Evolutionary conservation across 2,329 filamentous ascomycete species (phyloP).

Genomic region (Pleomassaria siparia): DNA sequence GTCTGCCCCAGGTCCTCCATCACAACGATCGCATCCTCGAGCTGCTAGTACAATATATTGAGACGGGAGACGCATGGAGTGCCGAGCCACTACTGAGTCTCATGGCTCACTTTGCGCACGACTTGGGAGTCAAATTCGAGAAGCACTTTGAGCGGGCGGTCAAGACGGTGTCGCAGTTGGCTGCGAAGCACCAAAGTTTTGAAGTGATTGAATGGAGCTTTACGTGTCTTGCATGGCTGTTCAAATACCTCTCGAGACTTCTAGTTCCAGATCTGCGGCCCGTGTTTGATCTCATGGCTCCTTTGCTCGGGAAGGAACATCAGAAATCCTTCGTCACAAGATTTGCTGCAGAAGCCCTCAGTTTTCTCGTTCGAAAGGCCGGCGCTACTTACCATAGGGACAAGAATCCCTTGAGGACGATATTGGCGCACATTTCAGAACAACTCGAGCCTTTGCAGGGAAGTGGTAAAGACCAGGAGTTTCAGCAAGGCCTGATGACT

Average conservation of each 20-base stretch:
- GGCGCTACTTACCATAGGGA: constrained; percentile 76
- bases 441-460: constrained; percentile 62
- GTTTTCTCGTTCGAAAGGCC: constrained; percentile 88
- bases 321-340: constrained; percentile 86
- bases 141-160: constrained; percentile 80
- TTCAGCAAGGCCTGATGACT: constrained; percentile 86
- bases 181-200: constrained; percentile 73
- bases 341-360: constrained; percentile 93
- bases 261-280: constrained; percentile 83
- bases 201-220: constrained; percentile 99
- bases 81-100: constrained; percentile 85
- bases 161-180: constrained; percentile 73
- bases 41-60: constrained; percentile 73
- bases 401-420: constrained; percentile 63
- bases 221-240: constrained; percentile 87
- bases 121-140: constrained; percentile 84
- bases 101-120: constrained; percentile 92
- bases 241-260: constrained; percentile 92
- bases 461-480: constrained; percentile 65
- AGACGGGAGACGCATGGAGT: constrained; percentile 73
- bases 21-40: constrained; percentile 85
- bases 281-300: constrained; percentile 78
- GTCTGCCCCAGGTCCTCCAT: constrained; percentile 86
- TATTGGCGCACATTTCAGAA: constrained; percentile 71
- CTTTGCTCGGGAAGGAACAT: constrained; percentile 77